Evolutionary conservation across 23 red algal species (phyloP).

Genomic region (Cyanidium caldarium): DNA sequence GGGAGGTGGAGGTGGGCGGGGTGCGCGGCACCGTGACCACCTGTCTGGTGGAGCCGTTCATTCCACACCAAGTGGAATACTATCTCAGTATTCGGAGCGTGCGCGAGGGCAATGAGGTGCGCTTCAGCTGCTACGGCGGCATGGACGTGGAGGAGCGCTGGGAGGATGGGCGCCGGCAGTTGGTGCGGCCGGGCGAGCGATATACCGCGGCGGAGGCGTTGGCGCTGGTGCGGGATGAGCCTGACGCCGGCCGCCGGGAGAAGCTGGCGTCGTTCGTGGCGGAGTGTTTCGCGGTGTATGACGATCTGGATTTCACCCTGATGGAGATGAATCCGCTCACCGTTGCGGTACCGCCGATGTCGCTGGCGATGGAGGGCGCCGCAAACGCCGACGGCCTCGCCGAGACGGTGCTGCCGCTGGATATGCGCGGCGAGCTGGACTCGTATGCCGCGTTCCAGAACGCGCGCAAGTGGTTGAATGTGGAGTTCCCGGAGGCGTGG

Average conservation of each 20-base stretch:
- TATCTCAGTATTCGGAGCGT: constrained; percentile 77
- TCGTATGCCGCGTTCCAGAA: constrained; percentile 92
- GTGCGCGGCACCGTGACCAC: constrained; percentile 50
- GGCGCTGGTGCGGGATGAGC: constrained; percentile 21
- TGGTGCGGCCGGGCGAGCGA: constrained; percentile 7
- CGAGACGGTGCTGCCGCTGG: constrained; percentile 34
- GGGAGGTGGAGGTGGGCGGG: constrained; percentile 49
- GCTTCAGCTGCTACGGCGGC: constrained; percentile 76
- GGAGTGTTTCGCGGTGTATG: constrained; percentile 47
- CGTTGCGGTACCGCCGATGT: not conserved
- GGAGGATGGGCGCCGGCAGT: constrained; percentile 43
- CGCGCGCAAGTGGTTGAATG: constrained; percentile 48
- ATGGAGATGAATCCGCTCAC: constrained; percentile 93
- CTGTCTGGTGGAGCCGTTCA: constrained; percentile 79
- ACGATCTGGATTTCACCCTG: constrained; percentile 71
- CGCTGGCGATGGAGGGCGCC: no score
- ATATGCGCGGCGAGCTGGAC: constrained; percentile 81
- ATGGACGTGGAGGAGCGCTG: constrained; percentile 92
- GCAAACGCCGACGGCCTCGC: constrained; percentile 5
- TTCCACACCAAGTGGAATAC: constrained; percentile 60
- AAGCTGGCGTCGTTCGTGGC: constrained; percentile 36
- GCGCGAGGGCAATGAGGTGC: constrained; percentile 55
- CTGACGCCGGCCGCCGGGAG: not conserved
- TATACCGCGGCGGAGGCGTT: not conserved
- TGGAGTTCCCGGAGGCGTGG: constrained; percentile 95